Base-by-base conservation (phyloP, 768 basidiomycete genomes). In the Suillus occidentalis region DNA sequence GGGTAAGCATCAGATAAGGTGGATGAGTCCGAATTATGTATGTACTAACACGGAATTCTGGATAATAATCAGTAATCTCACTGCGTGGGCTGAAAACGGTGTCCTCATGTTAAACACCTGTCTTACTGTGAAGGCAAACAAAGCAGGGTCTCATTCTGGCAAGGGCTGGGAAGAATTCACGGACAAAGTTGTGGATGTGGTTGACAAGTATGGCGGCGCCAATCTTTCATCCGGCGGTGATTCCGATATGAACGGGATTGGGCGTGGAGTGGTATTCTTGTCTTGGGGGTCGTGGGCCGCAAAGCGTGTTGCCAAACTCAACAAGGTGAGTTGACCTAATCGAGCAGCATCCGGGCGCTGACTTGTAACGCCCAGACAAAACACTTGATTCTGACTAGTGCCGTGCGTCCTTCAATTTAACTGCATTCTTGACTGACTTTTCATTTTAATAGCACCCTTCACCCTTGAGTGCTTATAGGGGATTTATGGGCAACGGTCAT, bases 151-250 rank as follows among this genome's bases (percentile, higher is more conserved):
- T 60, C 96, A 97, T 76, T 85, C 88, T 47, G 85, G 87, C 70
- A 88, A 83, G 75, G 96, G 96, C 63, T 97, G 96, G 96, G 94
- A 97, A 75, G 77, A 83, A 60, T 97, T 97, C 74, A 97, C 95
- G 5, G 92, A 85, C 69, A 84, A 90, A 67, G 89, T 97, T 65
- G 80, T 97, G 64, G 85, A 89, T 67, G 83, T 88, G 65, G 89
- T 95, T 67, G 85, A 92, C 75, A 85, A 81, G 73, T 91, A 89
- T 76, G 89, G 89, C 64, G 86, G 92, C 68, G 85, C 90, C 61
- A 90, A 89, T 73, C 80, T 92, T 58, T 77, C 82, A 34, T 73
- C 68, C 61, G 72, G 71, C 22, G 73, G 64, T 52, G 68, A 72
- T 64, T 74, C 81, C 68, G 77, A 76, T 59, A 72, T 67, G 28